Evolutionary conservation across 1,284 basidiomycete species (phyloP), one percentile per base, ranked within the genome.

Genomic region (Heterobasidion occidentale): DNA sequence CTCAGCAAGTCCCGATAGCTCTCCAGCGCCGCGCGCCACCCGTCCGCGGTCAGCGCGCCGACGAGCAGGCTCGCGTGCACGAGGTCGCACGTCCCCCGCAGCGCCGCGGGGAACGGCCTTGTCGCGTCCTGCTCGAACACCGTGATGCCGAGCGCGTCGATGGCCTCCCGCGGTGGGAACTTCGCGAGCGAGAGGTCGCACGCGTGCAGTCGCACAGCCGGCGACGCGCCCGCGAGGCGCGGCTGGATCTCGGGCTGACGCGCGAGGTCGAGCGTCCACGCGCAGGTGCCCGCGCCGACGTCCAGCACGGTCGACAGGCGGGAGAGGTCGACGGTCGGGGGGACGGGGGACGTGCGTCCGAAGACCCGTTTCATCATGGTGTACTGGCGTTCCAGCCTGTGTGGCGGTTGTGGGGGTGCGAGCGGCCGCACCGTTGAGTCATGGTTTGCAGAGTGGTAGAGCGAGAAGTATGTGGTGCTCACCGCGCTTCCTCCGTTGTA

Each of bases 101-200:
- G 19, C 20, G 54, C 54, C 3, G 27, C 33, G 11, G 51, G 58
- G 50, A 61, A 59, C 14, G 58, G 58, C 54, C 48, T 50, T 6
- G 60, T 59, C 27, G 54, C 51, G 42, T 61, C 60, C 19, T 57
- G 58, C 52, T 59, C 50, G 50, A 61, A 61, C 6, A 56, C 51
- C 42, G 12, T 56, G 42, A 61, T 46, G 0, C 54, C 48, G 7
- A 56, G 9, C 17, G 8, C 15, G 17, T 59, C 58, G 12, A 48
- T 38, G 9, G 17, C 9, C 15, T 53, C 3, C 36, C n/a, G 33
- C 19, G 15, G 7, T 4, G 53, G 53, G 46, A 54, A 54, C 46
- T 54, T 54, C 12, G 53, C 53, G 7, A 42, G 46, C 14, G 19
- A 20, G 34, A 54, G n/a, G 34, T 54, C 53, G 53, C 53, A 47